Conservation (phyloP, 169 alveolate species). For the Plasmodium malariae region DNA sequence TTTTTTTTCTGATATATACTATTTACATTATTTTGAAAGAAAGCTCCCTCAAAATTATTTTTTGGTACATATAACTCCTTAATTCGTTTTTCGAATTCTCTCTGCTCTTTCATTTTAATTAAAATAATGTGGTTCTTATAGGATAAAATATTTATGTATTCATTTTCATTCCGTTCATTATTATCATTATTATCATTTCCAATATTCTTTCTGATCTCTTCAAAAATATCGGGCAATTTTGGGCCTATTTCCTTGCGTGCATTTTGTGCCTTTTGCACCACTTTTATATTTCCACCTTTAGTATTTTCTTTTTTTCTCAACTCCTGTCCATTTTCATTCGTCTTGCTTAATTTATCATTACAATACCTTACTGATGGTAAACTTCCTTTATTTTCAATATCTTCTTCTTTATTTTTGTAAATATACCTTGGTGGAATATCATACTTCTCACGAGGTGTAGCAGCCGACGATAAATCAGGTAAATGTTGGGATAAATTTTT, state of each 20-base stretch:
- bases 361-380: background rate
- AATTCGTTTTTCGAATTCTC: conserved; percentile 38
- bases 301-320: background rate
- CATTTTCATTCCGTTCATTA: conserved; percentile 26
- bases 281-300: background rate
- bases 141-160: conserved; percentile 43
- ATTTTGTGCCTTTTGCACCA: background rate
- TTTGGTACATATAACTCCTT: conserved; percentile 56
- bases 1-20: conserved; percentile 16
- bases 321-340: background rate
- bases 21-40: conserved; percentile 25
- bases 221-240: conserved; percentile 41
- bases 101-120: conserved; percentile 58
- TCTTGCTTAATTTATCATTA: background rate
- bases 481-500: background rate
- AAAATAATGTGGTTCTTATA: conserved; percentile 33
- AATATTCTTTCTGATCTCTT: conserved; percentile 31
- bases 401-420: background rate
- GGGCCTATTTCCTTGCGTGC: conserved; percentile 37
- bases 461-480: background rate
- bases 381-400: background rate
- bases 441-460: no score
- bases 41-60: conserved; percentile 76
- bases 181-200: conserved; percentile 5
- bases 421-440: no score